Percentiles rank a stretch among this genome's conserved stretches.
Conservation (phyloP, 2,329 filamentous ascomycete genomes). For the Ilyonectria destructans region DNA sequence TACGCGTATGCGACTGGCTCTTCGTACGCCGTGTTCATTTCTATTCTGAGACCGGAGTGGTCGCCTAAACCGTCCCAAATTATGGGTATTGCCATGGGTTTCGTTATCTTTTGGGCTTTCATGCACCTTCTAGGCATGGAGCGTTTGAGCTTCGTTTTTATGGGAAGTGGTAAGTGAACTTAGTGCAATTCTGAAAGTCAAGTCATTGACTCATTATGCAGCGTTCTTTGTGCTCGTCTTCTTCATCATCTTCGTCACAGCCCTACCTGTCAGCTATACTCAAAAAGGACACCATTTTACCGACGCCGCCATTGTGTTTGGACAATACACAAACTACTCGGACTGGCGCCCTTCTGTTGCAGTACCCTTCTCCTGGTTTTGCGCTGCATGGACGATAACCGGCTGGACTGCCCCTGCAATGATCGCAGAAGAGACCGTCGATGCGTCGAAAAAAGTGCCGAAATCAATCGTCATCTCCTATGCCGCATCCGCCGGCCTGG, state of each 20-base stretch:
- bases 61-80: too few species aligned
- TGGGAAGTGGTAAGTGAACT: too few species aligned
- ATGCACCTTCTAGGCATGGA: conserved; percentile 6
- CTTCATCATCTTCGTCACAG: too few species aligned
- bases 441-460: not conserved
- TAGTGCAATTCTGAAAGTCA: too few species aligned
- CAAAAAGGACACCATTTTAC: too few species aligned
- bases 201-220: not conserved
- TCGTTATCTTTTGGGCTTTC: conserved; percentile 7
- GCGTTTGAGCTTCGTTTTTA: not conserved
- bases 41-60: too few species aligned
- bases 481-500: not conserved
- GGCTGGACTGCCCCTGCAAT: conserved; percentile 10
- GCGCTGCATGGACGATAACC: not conserved
- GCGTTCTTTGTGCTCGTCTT: conserved; percentile 2
- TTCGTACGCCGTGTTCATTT: too few species aligned
- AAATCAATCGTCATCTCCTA: not conserved
- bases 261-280: too few species aligned
- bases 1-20: too few species aligned
- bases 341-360: conserved; percentile 10
- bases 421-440: conserved; percentile 15
- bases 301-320: not conserved
- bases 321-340: conserved; percentile 10
- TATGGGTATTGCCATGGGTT: not conserved
- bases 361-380: conserved; percentile 9